Evolutionary conservation across 208 protist genomes (phyloP), one percentile per base, ranked within the genome.

Genomic region (Trypanosoma lewisi): DNA sequence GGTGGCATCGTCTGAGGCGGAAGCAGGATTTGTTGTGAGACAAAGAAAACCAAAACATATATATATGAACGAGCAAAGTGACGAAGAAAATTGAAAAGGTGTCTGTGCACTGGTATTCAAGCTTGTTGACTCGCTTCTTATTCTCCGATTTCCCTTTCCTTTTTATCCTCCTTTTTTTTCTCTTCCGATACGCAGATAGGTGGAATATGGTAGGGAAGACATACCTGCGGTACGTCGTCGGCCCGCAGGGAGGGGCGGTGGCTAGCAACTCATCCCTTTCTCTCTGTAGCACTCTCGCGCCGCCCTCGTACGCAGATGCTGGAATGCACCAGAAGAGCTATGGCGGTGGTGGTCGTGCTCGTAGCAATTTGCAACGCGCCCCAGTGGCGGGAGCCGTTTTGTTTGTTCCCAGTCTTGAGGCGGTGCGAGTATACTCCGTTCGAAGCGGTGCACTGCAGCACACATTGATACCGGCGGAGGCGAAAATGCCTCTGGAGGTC

Each of bases 161-260:
- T 42, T 67, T 62, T 63, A 30, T 61, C 53, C 25, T 17, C 39
- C 27, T 19, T 41, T 57, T 55, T 34, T 25, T 47, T 73, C 48
- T 34, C 49, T 55, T 28, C 51, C 3, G 25, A 19, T 19, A 63
- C n/a, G 28, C n/a, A 6, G 37, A 39, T 8, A 57, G 44, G 12
- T 47, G 9, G 36, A 21, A 3, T 0, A 95, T 93, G 86, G 86
- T 95, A 36, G 89, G 84, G 16, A 96, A 96, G 70, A 96, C 80
- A 2, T 96, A 96, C 59, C 73, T 96, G 23, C 84, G 90, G 61
- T 96, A 96, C 58, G 78, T 87, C 17, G 83, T 80, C 0, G 90
- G 87, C 16, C 90, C 86, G 23, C 82, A 93, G 57, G 83, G 85
- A 17, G 90, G 90, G 27, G 54, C 74, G 8, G 75, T 93, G 9